Evolutionary conservation across 768 basidiomycete genomes (phyloP).

Genomic region (Lactifluus hygrophoroides): DNA sequence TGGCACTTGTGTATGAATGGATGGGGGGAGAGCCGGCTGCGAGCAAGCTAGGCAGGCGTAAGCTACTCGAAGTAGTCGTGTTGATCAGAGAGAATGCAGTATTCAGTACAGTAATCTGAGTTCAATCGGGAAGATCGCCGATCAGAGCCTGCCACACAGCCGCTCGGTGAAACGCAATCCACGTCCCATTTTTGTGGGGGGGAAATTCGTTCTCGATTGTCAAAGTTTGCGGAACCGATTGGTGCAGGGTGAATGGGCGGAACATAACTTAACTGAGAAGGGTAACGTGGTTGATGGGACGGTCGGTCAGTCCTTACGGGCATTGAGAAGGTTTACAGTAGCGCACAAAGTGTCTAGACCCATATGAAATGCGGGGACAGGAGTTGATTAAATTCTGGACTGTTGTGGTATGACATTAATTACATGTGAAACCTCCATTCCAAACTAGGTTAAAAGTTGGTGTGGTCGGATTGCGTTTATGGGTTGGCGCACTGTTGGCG

Average conservation of each 20-base stretch:
- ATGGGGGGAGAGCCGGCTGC: background rate
- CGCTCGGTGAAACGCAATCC: background rate
- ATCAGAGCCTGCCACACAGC: slow-evolving; percentile 1
- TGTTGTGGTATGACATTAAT: background rate
- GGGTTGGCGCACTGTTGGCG: background rate
- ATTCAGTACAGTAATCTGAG: too few relatives aligned
- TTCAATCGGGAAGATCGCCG: slow-evolving; percentile 9
- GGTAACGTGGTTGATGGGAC: too few relatives aligned
- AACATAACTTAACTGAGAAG: too few relatives aligned
- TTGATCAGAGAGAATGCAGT: too few relatives aligned
- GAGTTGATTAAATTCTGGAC: background rate
- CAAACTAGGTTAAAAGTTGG: background rate
- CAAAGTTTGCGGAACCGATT: background rate
- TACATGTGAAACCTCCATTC: background rate
- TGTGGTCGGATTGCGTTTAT: background rate
- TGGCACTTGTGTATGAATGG: background rate
- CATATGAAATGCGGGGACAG: background rate
- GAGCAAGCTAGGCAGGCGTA: too few relatives aligned
- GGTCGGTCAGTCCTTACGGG: background rate
- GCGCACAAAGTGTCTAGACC: background rate
- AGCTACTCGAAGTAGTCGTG: too few relatives aligned
- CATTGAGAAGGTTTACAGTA: background rate
- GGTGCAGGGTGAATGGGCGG: background rate
- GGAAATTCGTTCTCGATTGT: background rate
- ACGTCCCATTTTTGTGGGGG: too few relatives aligned